phyloP scores from a whole-genome alignment of 2,329 filamentous ascomycete species.

The Pseudogymnoascus sp. region DNA sequence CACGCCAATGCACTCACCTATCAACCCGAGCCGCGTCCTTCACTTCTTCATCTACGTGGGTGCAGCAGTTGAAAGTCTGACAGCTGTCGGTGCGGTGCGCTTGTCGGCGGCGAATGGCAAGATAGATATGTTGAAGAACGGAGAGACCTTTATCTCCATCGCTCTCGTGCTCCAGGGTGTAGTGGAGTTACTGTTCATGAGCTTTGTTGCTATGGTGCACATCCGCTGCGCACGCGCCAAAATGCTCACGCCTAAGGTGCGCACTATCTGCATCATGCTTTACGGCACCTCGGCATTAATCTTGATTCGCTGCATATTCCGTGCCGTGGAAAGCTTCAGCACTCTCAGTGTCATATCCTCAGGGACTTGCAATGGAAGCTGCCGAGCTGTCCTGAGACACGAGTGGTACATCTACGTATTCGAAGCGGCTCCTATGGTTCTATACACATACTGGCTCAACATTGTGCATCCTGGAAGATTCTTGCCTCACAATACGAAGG shows the following conservation, averaged over 20 bases:
- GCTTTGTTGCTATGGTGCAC: constrained; percentile 18
- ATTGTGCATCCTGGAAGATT: constrained; percentile 30
- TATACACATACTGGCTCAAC: constrained; percentile 30
- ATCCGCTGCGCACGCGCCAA: constrained; percentile 22
- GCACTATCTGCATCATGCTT: constrained; percentile 27
- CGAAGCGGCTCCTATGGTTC: constrained; percentile 29
- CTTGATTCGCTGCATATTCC: constrained; percentile 29
- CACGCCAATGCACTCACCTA: constrained; percentile 30
- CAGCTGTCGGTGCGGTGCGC: constrained; percentile 26
- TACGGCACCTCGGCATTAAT: constrained; percentile 30
- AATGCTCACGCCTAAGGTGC: constrained; percentile 25
- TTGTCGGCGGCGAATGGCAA: constrained; percentile 19
- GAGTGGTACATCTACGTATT: constrained; percentile 32
- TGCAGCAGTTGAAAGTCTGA: constrained; percentile 28
- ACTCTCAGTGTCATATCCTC: constrained; percentile 17
- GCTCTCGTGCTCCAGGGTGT: constrained; percentile 27
- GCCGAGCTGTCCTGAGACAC: constrained; percentile 23
- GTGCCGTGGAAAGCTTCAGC: constrained; percentile 28
- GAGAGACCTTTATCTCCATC: constrained; percentile 23
- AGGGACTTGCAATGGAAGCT: constrained; percentile 20
- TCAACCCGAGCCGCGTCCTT: constrained; percentile 29
- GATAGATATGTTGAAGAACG: constrained; percentile 17
- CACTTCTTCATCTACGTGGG: constrained; percentile 31
- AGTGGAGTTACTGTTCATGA: constrained; percentile 24
- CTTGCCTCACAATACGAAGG: constrained; percentile 23